Base-by-base conservation (phyloP, 495 filamentous ascomycete species). In the Zalerion maritima region DNA sequence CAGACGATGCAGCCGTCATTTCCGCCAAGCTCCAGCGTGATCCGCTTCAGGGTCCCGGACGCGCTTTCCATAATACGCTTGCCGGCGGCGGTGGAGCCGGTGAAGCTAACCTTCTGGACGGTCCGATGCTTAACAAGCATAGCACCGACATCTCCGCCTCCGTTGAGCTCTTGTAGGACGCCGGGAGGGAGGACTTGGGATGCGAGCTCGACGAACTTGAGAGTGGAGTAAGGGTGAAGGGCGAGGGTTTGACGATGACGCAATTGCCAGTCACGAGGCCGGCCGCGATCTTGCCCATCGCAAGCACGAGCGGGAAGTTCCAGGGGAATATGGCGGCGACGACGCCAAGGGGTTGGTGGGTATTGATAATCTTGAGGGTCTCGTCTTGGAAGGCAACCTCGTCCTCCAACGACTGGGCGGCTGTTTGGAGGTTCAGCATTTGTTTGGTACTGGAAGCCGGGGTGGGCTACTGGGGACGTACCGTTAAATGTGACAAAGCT, bases 91-190 rank as follows among this genome's bases (percentile, higher is more conserved):
- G 50, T 65, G 2, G 66, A 71, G 1, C 72, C 72, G 0, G 71
- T 75, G 38, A 78, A 75, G 21, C 51, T 58, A 36, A 76, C 69
- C 49, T 73, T 74, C 12, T 62, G 52, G 29, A 75, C 63, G 0
- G 42, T 57, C 0, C 63, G 55, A 37, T 75, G 69, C 2, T 40
- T 42, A 0, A 60, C 68, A 2, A 72, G 35, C 55, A 56, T 47
- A 0, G 64, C 62, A 0, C 71, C 72, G 2, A 76, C 54, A 5
- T 55, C 40, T 24, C 74, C 62, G 32, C 60, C 67, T 2, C 72
- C 73, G 36, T 64, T 68, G 5, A 76, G 43, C n/a, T 49, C 67
- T 43, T 75, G 69, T 0, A 78, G 24, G 7, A 76, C 57, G 16
- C 71, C 72, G 0, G 64, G 63, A 1, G 70, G 69, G 46, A 76